Evolutionary conservation across 208 protist species (phyloP).

Genomic region (Wallacemonas sp.): DNA sequence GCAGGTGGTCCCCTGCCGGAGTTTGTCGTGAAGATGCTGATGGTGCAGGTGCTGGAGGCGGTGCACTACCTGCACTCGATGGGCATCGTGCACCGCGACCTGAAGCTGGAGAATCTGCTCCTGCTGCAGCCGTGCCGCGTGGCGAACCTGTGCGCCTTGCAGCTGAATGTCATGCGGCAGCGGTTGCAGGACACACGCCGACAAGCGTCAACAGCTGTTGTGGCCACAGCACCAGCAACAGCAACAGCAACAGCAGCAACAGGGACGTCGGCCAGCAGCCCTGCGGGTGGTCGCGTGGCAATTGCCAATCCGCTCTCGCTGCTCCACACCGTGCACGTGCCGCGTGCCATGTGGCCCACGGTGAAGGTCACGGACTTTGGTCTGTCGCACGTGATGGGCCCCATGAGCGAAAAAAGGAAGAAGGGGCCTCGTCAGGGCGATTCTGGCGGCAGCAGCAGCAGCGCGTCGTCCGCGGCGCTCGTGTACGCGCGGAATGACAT

Average conservation of each 20-base stretch:
- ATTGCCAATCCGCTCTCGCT: constrained; percentile 55
- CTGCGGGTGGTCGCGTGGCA: constrained; percentile 9
- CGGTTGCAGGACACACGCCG: constrained; percentile 23
- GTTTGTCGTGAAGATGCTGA: constrained; percentile 64
- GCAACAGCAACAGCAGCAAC: too few relatives aligned
- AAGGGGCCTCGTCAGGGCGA: too few relatives aligned
- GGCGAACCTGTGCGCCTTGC: constrained; percentile 34
- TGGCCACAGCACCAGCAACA: constrained; percentile 1
- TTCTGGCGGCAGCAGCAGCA: too few relatives aligned
- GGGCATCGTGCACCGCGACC: constrained; percentile 98
- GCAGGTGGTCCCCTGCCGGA: constrained; percentile 52
- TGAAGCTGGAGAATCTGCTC: constrained; percentile 99
- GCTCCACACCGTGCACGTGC: constrained; percentile 51
- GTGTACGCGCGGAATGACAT: constrained; percentile 48
- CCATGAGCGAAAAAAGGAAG: too few relatives aligned
- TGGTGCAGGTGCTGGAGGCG: constrained; percentile 59
- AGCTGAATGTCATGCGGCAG: constrained; percentile 45
- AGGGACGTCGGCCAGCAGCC: too few relatives aligned
- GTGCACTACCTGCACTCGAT: constrained; percentile 90
- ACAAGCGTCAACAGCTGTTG: too few relatives aligned
- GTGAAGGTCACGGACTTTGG: constrained; percentile 84
- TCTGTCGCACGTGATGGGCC: constrained; percentile 46
- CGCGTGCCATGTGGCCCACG: constrained; percentile 43
- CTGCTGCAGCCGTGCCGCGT: constrained; percentile 76
- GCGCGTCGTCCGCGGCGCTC: too few relatives aligned